These are phyloP conservation scores for Marasmius fiardii DNA, from an alignment of 1,284 basidiomycete species.

Conservation along the genomic window DNA sequence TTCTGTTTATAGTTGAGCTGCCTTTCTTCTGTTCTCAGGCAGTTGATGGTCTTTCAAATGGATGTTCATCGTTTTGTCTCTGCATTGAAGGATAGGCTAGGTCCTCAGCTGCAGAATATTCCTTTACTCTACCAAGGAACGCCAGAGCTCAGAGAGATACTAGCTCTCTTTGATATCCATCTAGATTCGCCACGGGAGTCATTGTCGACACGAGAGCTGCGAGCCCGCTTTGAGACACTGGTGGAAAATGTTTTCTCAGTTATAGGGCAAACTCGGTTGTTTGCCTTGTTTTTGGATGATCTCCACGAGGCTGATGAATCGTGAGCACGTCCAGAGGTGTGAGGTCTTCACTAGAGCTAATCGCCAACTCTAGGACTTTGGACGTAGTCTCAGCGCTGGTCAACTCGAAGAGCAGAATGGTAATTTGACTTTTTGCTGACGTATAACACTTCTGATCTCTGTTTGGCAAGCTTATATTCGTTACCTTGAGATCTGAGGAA, in stretches of 20 bases:
- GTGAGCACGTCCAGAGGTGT: constrained; percentile 31
- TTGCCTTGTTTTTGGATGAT: constrained; percentile 69
- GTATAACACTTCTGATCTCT: constrained; percentile 7
- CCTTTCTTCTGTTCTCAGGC: constrained; percentile 64
- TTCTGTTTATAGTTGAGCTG: constrained; percentile 55
- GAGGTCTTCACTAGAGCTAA: not conserved
- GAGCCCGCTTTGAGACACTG: constrained; percentile 63
- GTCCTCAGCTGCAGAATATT: constrained; percentile 64
- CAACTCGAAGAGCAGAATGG: constrained; percentile 63
- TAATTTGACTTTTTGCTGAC: constrained; percentile 21
- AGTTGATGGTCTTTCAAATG: constrained; percentile 68
- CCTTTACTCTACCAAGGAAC: constrained; percentile 67
- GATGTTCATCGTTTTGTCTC: constrained; percentile 66
- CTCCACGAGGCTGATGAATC: constrained; percentile 70
- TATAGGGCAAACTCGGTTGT: constrained; percentile 61
- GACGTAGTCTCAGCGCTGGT: constrained; percentile 61
- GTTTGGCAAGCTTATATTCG: constrained; percentile 53
- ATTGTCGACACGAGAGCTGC: constrained; percentile 54
- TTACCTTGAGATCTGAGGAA: constrained; percentile 60
- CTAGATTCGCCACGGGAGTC: constrained; percentile 50
- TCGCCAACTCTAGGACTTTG: constrained; percentile 44
- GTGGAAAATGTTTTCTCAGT: constrained; percentile 67
- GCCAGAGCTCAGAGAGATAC: constrained; percentile 62
- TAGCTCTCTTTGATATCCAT: constrained; percentile 50
- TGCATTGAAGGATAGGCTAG: constrained; percentile 52